Conservation (phyloP, 1,284 basidiomycete genomes). For the Papiliotrema laurentii region DNA sequence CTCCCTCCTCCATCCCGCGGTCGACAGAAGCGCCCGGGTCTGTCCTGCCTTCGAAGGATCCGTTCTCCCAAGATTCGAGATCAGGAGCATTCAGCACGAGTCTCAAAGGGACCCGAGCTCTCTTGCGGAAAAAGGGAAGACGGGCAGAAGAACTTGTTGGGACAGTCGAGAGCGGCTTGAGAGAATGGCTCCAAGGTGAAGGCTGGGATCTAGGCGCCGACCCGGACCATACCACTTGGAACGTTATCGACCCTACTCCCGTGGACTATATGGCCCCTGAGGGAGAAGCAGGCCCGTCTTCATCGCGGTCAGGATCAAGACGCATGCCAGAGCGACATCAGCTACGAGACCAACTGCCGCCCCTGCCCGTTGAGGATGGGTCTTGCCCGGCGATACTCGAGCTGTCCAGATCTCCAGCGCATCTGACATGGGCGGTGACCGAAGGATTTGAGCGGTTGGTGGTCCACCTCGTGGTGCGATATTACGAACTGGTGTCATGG, state of each 20-base stretch:
- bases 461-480: conserved; percentile 42
- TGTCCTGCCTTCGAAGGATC: conserved; percentile 14
- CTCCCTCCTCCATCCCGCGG: conserved; percentile 22
- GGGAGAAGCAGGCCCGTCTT: background rate
- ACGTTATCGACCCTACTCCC: conserved; percentile 24
- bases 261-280: conserved; percentile 11
- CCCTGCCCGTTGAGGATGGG: conserved; percentile 13
- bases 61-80: conserved; percentile 20
- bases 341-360: conserved; percentile 16
- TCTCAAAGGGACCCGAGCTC: conserved; percentile 40
- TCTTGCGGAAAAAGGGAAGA: conserved; percentile 37
- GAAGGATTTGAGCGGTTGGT: conserved; percentile 45
- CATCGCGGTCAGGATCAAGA: conserved; percentile 5
- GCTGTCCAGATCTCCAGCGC: conserved; percentile 38
- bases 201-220: conserved; percentile 8
- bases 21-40: conserved; percentile 19
- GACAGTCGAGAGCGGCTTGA: conserved; percentile 30
- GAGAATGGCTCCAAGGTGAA: conserved; percentile 36
- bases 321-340: conserved; percentile 30
- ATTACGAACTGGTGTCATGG: conserved; percentile 46
- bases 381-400: conserved; percentile 36
- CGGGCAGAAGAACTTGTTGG: conserved; percentile 38
- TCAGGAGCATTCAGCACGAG: conserved; percentile 39
- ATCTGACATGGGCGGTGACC: conserved; percentile 39
- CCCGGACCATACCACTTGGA: conserved; percentile 18